phyloP scores from a whole-genome alignment of 176 grass and related monocot genomes.

The Musa schizocarpa region DNA sequence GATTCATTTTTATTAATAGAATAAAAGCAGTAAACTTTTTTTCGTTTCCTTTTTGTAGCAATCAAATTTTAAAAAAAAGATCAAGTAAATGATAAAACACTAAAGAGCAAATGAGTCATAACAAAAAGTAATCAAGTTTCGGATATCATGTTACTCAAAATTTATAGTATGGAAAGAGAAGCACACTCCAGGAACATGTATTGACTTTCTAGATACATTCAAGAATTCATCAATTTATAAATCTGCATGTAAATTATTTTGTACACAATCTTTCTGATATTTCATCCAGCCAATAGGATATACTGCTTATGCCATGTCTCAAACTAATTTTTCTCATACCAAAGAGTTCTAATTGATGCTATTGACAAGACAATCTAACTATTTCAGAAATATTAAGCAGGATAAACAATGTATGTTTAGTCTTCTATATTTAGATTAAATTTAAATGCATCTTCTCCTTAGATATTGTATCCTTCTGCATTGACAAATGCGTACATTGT shows the following conservation, averaged over 20 bases:
- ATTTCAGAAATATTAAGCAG: neutral
- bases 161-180: too few relatives aligned
- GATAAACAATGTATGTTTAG: neutral
- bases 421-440: neutral
- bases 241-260: too few relatives aligned
- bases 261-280: too few relatives aligned
- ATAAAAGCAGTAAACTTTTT: neutral
- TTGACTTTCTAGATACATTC: too few relatives aligned
- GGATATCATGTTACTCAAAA: too few relatives aligned
- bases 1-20: neutral
- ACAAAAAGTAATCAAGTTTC: too few relatives aligned
- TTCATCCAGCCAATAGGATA: neutral
- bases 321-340: neutral
- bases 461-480: neutral
- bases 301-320: neutral
- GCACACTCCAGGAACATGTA: too few relatives aligned
- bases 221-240: too few relatives aligned
- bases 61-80: too few relatives aligned
- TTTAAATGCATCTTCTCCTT: neutral
- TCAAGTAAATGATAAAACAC: too few relatives aligned
- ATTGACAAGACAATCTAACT: neutral
- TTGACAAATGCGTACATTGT: neutral
- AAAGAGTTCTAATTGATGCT: neutral
- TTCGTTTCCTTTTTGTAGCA: too few relatives aligned
- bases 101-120: too few relatives aligned